Evolutionary conservation across 2,329 filamentous ascomycete species (phyloP), one percentile per base, ranked within the genome.

Genomic region (Penicillium sp.): DNA sequence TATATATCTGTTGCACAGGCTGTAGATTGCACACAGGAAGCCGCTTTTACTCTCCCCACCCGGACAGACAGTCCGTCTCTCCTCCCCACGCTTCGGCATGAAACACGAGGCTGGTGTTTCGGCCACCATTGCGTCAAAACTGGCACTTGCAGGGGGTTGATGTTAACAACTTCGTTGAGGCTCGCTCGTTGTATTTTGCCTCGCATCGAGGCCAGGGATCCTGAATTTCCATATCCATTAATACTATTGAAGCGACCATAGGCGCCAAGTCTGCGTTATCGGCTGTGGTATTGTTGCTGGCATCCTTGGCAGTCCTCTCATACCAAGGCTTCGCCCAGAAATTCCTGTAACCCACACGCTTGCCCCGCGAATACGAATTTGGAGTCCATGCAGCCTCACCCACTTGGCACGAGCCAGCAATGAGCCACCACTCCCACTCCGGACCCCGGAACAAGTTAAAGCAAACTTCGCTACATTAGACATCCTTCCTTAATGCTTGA

Each of bases 401-500:
- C 60, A 53, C 30, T 48, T 13, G 9, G 41, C 30, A 9, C 15
- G 9, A 31, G 35, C 35, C 35, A 41, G 11, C 35, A 41, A 6
- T 41, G 35, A 41, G 35, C 35, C 35, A 41, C 11, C 13, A 41
- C 35, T 41, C 30, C 31, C 51, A 19, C 51, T 49, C 58, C 26
- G 52, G 51, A 44, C 7, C 30, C 56, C 56, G 48, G 56, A 58
- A 58, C 48, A 38, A 55, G 35, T 53, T 51, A 55, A 58, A 58
- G 41, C 48, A 54, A 13, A 51, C 50, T 45, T 58, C 47, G 44
- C 79, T 67, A 82, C 80, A 82, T 82, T 65, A 82, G 70, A 67
- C 80, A 82, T 46, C 79, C 80, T 60, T 82, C 80, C 71, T 81
- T 82, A 65, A 82, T 80, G 62, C 79, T 82, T 35, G 80, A 81